Conservation (phyloP, 116 monocot species). For the Phalaenopsis hybrid region DNA sequence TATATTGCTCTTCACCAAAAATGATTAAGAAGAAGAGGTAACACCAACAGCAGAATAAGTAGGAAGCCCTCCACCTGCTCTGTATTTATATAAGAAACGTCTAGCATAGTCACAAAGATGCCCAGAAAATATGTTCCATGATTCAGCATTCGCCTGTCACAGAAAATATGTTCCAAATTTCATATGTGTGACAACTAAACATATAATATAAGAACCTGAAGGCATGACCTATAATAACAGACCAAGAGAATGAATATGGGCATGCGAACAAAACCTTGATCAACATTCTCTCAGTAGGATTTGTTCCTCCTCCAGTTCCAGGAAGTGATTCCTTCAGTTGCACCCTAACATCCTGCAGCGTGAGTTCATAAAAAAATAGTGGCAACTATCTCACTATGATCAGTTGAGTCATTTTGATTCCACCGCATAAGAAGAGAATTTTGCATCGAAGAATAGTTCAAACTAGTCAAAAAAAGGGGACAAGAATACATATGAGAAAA, state of each 20-base stretch:
- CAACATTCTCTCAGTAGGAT: constrained; percentile 45
- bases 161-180: too few relatives aligned
- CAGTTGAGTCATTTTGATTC: not conserved
- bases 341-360: constrained; percentile 57
- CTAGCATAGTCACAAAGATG: constrained; percentile 53
- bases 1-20: not conserved
- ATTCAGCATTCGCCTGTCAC: too few relatives aligned
- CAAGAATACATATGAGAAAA: not conserved
- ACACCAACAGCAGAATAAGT: constrained; percentile 55
- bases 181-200: not conserved
- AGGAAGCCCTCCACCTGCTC: constrained; percentile 37
- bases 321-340: constrained; percentile 80
- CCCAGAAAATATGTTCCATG: constrained; percentile 25
- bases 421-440: not conserved
- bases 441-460: not conserved
- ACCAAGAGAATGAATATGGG: constrained; percentile 53
- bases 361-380: not conserved
- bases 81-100: constrained; percentile 45
- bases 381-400: not conserved
- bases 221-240: constrained; percentile 46
- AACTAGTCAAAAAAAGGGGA: not conserved
- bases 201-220: constrained; percentile 43
- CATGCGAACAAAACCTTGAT: constrained; percentile 59
- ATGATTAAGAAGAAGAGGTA: constrained; percentile 32
- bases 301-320: constrained; percentile 79